Percentiles rank a stretch among this genome's conserved stretches.
Conservation (phyloP, 306 rosid genomes). For the Castanopsis chinensis region DNA sequence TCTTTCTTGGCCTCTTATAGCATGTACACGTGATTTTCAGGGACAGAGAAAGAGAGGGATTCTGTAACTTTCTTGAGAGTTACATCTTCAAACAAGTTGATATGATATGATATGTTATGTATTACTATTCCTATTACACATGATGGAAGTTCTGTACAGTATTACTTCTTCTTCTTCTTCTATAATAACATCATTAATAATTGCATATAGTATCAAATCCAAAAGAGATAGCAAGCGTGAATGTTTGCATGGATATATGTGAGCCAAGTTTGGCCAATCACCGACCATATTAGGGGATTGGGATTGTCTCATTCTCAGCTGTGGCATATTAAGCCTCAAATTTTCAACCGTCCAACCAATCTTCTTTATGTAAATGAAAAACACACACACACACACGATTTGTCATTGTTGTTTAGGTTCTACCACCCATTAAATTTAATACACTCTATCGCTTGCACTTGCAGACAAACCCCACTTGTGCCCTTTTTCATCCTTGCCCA, state of each 20-base stretch:
- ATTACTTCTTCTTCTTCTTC: too few relatives aligned
- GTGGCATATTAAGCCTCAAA: background rate
- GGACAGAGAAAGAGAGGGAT: background rate
- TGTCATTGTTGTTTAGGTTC: slow-evolving; percentile 9
- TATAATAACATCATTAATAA: background rate
- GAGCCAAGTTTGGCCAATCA: slow-evolving; percentile 22
- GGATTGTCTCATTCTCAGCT: background rate
- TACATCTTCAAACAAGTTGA: slow-evolving; percentile 20
- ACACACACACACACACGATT: background rate
- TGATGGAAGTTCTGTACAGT: background rate
- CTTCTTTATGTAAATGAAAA: background rate
- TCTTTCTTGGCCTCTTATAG: background rate
- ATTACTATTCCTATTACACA: too few relatives aligned
- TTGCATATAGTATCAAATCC: background rate
- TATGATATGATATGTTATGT: background rate
- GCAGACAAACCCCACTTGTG: slow-evolving; percentile 1
- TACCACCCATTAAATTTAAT: background rate
- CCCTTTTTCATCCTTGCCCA: background rate
- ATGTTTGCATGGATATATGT: slow-evolving; percentile 3
- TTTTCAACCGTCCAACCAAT: slow-evolving; percentile 45
- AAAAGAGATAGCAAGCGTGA: background rate
- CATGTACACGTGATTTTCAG: slow-evolving; percentile 16
- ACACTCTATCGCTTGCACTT: background rate
- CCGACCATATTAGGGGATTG: slow-evolving; percentile 38
- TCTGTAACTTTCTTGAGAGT: background rate